phyloP scores from a whole-genome alignment of 305 asterid genomes.

The Solanum chacoense region DNA sequence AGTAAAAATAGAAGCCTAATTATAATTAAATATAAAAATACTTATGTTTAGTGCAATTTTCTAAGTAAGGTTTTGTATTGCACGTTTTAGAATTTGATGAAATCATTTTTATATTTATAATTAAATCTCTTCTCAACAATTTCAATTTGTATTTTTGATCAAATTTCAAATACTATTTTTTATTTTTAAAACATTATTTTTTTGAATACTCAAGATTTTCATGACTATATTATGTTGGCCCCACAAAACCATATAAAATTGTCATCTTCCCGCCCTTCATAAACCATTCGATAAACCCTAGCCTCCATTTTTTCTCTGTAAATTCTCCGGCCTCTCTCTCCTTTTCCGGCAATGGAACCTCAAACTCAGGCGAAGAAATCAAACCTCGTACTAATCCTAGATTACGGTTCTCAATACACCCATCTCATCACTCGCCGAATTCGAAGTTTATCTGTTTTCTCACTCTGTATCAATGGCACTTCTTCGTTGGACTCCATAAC shows the following conservation, averaged over 20 bases:
- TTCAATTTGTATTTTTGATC: too few species aligned
- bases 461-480: constrained; percentile 81
- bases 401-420: constrained; percentile 92
- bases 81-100: too few species aligned
- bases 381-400: constrained; percentile 62
- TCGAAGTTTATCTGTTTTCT: constrained; percentile 67
- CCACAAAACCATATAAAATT: background rate
- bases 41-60: too few species aligned
- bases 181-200: too few species aligned
- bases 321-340: background rate
- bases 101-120: too few species aligned
- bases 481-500: constrained; percentile 51
- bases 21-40: too few species aligned
- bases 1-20: too few species aligned
- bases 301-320: constrained; percentile 12
- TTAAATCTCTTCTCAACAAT: too few species aligned
- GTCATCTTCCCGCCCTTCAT: constrained; percentile 44
- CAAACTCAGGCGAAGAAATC: constrained; percentile 36
- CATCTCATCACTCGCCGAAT: constrained; percentile 95
- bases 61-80: too few species aligned
- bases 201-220: too few species aligned
- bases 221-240: background rate
- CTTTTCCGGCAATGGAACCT: constrained; percentile 33
- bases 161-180: background rate
- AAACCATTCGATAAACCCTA: constrained; percentile 43